These are phyloP conservation scores for Zelopaecilomyces penicillatus DNA, from an alignment of 2,329 filamentous ascomycete species.

Conservation along the genomic window DNA sequence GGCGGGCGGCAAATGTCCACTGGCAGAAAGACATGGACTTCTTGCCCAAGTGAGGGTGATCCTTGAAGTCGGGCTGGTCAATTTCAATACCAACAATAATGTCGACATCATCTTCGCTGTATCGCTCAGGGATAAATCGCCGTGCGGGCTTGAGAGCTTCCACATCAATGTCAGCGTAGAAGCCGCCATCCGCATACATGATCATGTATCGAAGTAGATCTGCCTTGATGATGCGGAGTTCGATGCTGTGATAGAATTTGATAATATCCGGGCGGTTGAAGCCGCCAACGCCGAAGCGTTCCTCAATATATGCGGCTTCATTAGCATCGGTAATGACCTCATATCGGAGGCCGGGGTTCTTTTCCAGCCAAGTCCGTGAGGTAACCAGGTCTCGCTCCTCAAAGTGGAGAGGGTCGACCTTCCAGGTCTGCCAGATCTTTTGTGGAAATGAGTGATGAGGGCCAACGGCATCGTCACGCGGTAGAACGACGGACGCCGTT, in stretches of 20 bases:
- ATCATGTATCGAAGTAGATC: slow-evolving; percentile 63
- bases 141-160: slow-evolving; percentile 26
- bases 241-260: slow-evolving; percentile 50
- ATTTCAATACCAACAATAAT: slow-evolving; percentile 65
- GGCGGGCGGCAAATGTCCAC: slow-evolving; percentile 67
- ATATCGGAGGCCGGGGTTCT: slow-evolving; percentile 59
- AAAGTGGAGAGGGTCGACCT: slow-evolving; percentile 57
- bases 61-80: slow-evolving; percentile 55
- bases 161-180: slow-evolving; percentile 51
- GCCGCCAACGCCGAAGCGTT: slow-evolving; percentile 55
- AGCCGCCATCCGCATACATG: slow-evolving; percentile 66
- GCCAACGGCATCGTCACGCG: slow-evolving; percentile 10
- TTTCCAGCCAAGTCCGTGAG: slow-evolving; percentile 56
- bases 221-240: slow-evolving; percentile 55
- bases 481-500: slow-evolving; percentile 8
- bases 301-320: slow-evolving; percentile 58
- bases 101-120: slow-evolving; percentile 55
- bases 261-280: slow-evolving; percentile 61
- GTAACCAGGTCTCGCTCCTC: slow-evolving; percentile 53
- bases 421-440: slow-evolving; percentile 76
- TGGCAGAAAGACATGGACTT: slow-evolving; percentile 67
- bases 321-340: slow-evolving; percentile 64
- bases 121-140: slow-evolving; percentile 40
- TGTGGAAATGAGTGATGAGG: slow-evolving; percentile 40
- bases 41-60: slow-evolving; percentile 57